Evolutionary conservation across 2,329 filamentous ascomycete genomes (phyloP), one percentile per base, ranked within the genome.

Genomic region (Arthrobotrys conoides): DNA sequence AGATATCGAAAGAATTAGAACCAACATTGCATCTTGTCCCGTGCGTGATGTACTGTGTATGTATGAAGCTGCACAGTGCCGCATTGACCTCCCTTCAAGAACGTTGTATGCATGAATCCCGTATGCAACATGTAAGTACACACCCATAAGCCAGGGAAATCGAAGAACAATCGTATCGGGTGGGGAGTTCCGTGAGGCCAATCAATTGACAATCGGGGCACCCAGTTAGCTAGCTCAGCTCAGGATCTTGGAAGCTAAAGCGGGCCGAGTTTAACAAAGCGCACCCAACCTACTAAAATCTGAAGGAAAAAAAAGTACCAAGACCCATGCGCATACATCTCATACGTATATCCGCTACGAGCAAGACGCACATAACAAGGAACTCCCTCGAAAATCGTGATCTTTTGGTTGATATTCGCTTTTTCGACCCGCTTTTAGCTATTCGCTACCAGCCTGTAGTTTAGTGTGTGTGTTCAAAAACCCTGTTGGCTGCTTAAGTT

Each of bases 301-400:
- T 20, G 20, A 46, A 46, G 44, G n/a, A n/a, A n/a, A n/a, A n/a
- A n/a, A n/a, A n/a, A n/a, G n/a, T n/a, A 6, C 27, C 6, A 20
- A 61, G 33, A 44, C 33, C 57, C 36, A n/a, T n/a, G n/a, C n/a
- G 57, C 57, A 61, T 61, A 61, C 27, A 36, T 33, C 44, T 61
- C 44, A 36, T 36, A 36, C 57, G 57, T 61, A 61, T 27, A 44
- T 44, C 57, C 33, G 57, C 44, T 41, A 61, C 57, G n/a, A 18
- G 16, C n/a, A 44, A 44, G 33, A 61, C 24, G 69, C 59, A 72
- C 20, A 5, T 18, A 63, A 65, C 69, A 72, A 59, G 69, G 69
- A 72, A 72, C 3, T 53, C 63, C 69, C 69, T 72, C 69, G 69
- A 72, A 72, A 66, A 72, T 72, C 69, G 69, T 65, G 51, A 33